A percentile compares a stretch with the other conserved stretches of the same genome.
These are phyloP conservation scores for Plasmodium berghei DNA, from an alignment of 169 alveolate genomes.

Conservation along the genomic window DNA sequence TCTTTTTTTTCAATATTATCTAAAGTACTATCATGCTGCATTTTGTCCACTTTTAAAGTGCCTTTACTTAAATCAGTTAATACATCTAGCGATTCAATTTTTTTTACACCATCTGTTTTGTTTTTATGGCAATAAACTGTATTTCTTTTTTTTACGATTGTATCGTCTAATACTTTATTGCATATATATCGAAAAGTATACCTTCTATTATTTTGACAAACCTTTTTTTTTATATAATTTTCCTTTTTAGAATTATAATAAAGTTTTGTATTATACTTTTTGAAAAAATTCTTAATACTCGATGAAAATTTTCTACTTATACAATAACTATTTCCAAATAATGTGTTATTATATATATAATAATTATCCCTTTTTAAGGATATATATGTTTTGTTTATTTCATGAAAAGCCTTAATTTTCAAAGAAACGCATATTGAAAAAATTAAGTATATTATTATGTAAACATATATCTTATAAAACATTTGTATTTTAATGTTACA, in stretches of 20 bases:
- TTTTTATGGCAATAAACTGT: neutral
- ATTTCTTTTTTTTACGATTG: slow-evolving; percentile 8
- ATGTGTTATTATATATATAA: neutral
- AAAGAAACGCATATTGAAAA: no score
- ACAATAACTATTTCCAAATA: neutral
- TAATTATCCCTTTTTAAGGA: neutral
- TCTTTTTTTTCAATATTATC: slow-evolving; percentile 9
- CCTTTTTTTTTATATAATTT: neutral
- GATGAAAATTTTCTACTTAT: no score
- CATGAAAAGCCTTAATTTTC: no score
- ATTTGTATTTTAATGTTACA: no score
- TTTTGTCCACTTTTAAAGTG: neutral
- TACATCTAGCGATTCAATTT: neutral
- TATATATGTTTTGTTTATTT: no score
- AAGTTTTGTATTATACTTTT: neutral
- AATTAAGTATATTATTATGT: no score
- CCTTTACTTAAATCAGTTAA: neutral
- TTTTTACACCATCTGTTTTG: slow-evolving; percentile 3
- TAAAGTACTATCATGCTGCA: neutral
- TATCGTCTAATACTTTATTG: neutral
- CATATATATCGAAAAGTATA: slow-evolving; percentile 2
- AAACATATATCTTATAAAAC: no score
- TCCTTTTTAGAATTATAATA: neutral
- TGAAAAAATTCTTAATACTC: neutral
- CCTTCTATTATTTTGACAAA: neutral